Evolutionary conservation across 2,329 filamentous ascomycete genomes (phyloP).

Genomic region (Trichoderma sp.): DNA sequence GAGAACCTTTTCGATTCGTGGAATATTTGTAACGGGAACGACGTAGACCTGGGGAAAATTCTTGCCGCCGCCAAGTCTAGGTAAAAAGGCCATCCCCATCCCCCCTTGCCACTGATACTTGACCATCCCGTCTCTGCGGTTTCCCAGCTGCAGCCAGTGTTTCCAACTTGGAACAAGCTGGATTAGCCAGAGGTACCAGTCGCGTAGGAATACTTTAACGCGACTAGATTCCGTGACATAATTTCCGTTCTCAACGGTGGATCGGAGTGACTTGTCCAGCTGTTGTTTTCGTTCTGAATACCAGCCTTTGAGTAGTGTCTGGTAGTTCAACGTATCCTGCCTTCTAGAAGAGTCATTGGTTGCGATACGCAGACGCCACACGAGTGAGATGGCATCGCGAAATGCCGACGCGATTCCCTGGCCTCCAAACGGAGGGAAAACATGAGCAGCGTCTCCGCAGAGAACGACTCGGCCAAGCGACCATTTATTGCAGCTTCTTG

Average conservation of each 20-base stretch:
- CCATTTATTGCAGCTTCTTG: conserved; percentile 50
- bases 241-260: conserved; percentile 24
- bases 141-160: conserved; percentile 18
- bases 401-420: conserved; percentile 41
- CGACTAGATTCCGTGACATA: conserved; percentile 16
- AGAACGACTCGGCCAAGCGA: conserved; percentile 43
- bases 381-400: conserved; percentile 37
- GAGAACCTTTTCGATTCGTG: background rate
- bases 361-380: conserved; percentile 34
- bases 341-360: background rate
- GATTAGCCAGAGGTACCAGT: conserved; percentile 26
- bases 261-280: conserved; percentile 24
- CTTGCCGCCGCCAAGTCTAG: background rate
- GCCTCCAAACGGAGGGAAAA: conserved; percentile 49
- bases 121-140: conserved; percentile 18
- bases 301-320: conserved; percentile 21
- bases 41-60: background rate
- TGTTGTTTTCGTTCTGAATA: conserved; percentile 27
- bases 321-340: background rate
- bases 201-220: conserved; percentile 23
- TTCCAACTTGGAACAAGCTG: conserved; percentile 25
- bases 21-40: background rate
- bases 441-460: conserved; percentile 52
- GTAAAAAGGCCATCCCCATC: conserved; percentile 6
- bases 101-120: conserved; percentile 17